These are phyloP conservation scores for Zalaria obscura DNA, from an alignment of 2,329 filamentous ascomycete species.

Conservation along the genomic window DNA sequence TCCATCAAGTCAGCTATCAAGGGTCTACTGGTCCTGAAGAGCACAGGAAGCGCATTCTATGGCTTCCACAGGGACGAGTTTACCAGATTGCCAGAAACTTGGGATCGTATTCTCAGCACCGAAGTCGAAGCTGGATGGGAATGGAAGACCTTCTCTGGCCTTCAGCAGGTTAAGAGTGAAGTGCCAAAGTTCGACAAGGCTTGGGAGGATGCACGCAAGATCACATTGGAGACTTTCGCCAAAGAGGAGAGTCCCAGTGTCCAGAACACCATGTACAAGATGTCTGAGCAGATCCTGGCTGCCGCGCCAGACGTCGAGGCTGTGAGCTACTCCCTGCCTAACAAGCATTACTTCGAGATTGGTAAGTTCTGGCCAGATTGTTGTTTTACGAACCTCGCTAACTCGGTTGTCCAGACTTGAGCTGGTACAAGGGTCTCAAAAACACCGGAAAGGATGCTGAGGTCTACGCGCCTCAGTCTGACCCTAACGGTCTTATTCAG, in stretches of 20 bases:
- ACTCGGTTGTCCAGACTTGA: slow-evolving; percentile 52
- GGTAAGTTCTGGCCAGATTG: slow-evolving; percentile 37
- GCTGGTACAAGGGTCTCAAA: slow-evolving; percentile 90
- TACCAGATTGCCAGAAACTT: slow-evolving; percentile 79
- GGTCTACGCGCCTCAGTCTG: slow-evolving; percentile 84
- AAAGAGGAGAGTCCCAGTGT: slow-evolving; percentile 84
- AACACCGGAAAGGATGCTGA: slow-evolving; percentile 94
- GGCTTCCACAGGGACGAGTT: slow-evolving; percentile 87
- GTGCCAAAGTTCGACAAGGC: slow-evolving; percentile 61
- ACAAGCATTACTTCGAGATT: slow-evolving; percentile 98
- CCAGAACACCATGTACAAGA: slow-evolving; percentile 98
- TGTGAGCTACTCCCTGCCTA: slow-evolving; percentile 76
- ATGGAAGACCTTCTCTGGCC: slow-evolving; percentile 57
- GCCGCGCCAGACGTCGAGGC: slow-evolving; percentile 55
- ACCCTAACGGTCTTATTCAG: slow-evolving; percentile 90
- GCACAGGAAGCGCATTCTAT: slow-evolving; percentile 91
- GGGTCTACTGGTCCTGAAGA: slow-evolving; percentile 83
- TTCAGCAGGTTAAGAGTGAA: slow-evolving; percentile 53
- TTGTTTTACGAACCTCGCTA: slow-evolving; percentile 3
- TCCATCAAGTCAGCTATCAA: slow-evolving; percentile 63
- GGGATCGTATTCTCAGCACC: slow-evolving; percentile 90
- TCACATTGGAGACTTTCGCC: slow-evolving; percentile 86
- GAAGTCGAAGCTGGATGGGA: slow-evolving; percentile 79
- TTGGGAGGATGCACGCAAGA: slow-evolving; percentile 61
- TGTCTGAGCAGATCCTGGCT: slow-evolving; percentile 75